phyloP scores from a whole-genome alignment of 352 stramenopile species.

The Phytophthora pinifolia region DNA sequence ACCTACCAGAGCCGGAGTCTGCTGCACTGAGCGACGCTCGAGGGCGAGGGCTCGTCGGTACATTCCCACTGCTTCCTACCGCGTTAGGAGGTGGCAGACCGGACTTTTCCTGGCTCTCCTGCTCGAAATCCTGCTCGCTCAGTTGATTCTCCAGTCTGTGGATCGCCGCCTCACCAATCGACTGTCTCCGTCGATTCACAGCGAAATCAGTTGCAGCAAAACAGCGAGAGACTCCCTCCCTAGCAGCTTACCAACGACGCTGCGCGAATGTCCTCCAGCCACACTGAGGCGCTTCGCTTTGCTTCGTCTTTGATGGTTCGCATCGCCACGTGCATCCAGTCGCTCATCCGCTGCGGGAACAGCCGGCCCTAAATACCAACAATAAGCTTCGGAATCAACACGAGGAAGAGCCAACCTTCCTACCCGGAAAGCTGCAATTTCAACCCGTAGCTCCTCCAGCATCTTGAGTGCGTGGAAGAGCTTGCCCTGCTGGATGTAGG shows the following conservation, averaged over 20 bases:
- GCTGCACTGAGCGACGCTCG: slow-evolving; percentile 25
- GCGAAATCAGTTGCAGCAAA: slow-evolving; percentile 1
- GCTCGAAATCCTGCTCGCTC: slow-evolving; percentile 72
- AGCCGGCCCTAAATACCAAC: slow-evolving; percentile 50
- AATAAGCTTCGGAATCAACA: not conserved
- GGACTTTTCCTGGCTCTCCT: slow-evolving; percentile 77
- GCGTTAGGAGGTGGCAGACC: slow-evolving; percentile 25
- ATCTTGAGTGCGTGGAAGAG: slow-evolving; percentile 81
- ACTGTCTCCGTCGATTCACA: slow-evolving; percentile 23
- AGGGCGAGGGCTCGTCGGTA: slow-evolving; percentile 22
- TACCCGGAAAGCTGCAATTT: slow-evolving; percentile 72
- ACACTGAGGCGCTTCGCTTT: slow-evolving; percentile 59
- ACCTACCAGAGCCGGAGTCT: slow-evolving; percentile 16
- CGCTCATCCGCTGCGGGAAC: slow-evolving; percentile 76
- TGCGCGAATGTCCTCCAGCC: slow-evolving; percentile 73
- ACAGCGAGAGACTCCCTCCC: not conserved
- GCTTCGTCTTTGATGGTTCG: slow-evolving; percentile 74
- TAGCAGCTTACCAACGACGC: slow-evolving; percentile 43
- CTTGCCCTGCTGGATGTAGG: slow-evolving; percentile 67
- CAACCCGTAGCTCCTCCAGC: slow-evolving; percentile 64
- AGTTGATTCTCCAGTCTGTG: slow-evolving; percentile 77
- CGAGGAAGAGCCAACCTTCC: not conserved
- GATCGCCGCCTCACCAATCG: slow-evolving; percentile 65
- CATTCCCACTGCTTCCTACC: slow-evolving; percentile 14
- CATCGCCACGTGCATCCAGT: slow-evolving; percentile 77